Conservation (phyloP, 306 rosid genomes). For the Hippophae gyantsensis region DNA sequence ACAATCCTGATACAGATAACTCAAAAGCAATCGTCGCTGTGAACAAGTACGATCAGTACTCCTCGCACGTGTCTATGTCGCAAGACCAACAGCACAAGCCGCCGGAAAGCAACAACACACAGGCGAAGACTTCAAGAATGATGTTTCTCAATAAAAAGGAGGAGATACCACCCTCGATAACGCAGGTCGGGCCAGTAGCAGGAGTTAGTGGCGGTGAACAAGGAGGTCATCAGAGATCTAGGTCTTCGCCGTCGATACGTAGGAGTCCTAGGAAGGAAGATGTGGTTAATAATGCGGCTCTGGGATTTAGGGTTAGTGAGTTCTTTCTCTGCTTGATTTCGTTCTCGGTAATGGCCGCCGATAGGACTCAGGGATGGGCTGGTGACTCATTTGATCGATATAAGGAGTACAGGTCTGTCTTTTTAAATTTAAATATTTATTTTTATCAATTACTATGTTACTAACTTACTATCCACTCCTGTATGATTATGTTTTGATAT, state of each 20-base stretch:
- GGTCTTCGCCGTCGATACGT: slow-evolving; percentile 4
- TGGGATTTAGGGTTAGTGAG: slow-evolving; percentile 79
- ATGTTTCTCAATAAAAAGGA: slow-evolving; percentile 28
- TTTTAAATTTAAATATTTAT: slow-evolving; percentile 1
- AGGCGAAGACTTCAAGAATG: slow-evolving; percentile 20
- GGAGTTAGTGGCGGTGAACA: slow-evolving; percentile 17
- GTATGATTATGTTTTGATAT: too few relatives aligned
- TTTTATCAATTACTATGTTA: neutral
- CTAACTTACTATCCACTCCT: neutral
- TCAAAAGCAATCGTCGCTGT: slow-evolving; percentile 43
- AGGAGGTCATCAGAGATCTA: slow-evolving; percentile 29
- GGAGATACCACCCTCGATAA: slow-evolving; percentile 30
- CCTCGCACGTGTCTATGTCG: slow-evolving; percentile 29
- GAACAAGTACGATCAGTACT: slow-evolving; percentile 23
- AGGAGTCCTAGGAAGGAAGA: slow-evolving; percentile 29
- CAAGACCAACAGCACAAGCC: slow-evolving; percentile 17
- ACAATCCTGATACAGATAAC: slow-evolving; percentile 42
- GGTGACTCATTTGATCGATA: slow-evolving; percentile 97
- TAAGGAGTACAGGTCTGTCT: slow-evolving; percentile 78
- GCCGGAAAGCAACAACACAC: slow-evolving; percentile 15
- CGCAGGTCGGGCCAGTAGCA: slow-evolving; percentile 34
- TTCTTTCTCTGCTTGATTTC: slow-evolving; percentile 71
- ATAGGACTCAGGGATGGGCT: slow-evolving; percentile 95
- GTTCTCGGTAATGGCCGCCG: slow-evolving; percentile 95
- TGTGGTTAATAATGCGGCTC: slow-evolving; percentile 48